Percentiles rank a stretch among this genome's conserved stretches.
These are phyloP conservation scores for Paracamarosporium sp. DNA, from an alignment of 2,329 filamentous ascomycete genomes.

Conservation along the genomic window DNA sequence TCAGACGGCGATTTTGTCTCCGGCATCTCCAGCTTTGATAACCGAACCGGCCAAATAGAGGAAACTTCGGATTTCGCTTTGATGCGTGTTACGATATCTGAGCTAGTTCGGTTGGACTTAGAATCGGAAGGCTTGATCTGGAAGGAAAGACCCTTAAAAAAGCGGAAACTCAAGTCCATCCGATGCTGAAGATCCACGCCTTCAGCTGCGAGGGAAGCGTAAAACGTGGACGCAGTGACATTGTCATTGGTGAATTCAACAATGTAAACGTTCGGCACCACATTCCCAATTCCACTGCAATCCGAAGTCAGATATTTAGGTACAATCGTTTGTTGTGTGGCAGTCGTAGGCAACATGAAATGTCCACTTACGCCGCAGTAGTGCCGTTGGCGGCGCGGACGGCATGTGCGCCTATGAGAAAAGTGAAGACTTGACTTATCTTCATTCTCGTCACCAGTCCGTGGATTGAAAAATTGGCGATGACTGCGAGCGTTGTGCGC, in stretches of 20 bases:
- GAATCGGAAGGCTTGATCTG: constrained; percentile 12
- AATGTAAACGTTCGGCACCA: constrained; percentile 19
- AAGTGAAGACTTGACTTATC: neutral
- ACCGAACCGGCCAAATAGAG: constrained; percentile 21
- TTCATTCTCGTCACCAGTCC: neutral
- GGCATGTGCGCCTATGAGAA: neutral
- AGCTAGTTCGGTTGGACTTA: constrained; percentile 8
- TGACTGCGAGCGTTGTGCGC: neutral
- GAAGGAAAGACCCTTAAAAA: constrained; percentile 26
- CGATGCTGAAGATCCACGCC: constrained; percentile 20
- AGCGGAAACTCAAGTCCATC: constrained; percentile 23
- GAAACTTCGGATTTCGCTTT: neutral
- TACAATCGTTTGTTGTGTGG: neutral
- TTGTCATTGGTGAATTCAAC: constrained; percentile 24
- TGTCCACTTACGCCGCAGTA: neutral
- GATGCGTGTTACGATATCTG: constrained; percentile 8
- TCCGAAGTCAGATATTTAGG: neutral
- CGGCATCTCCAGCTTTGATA: constrained; percentile 8
- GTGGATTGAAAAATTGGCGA: neutral
- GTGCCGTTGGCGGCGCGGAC: neutral
- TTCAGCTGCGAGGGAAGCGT: constrained; percentile 13
- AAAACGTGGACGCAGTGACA: constrained; percentile 18
- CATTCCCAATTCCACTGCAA: neutral
- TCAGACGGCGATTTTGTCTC: neutral
- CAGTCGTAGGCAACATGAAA: neutral